Evolutionary conservation across 805 yeast species (phyloP), one percentile per base, ranked within the genome.

Genomic region (Saccharomyces jurei): DNA sequence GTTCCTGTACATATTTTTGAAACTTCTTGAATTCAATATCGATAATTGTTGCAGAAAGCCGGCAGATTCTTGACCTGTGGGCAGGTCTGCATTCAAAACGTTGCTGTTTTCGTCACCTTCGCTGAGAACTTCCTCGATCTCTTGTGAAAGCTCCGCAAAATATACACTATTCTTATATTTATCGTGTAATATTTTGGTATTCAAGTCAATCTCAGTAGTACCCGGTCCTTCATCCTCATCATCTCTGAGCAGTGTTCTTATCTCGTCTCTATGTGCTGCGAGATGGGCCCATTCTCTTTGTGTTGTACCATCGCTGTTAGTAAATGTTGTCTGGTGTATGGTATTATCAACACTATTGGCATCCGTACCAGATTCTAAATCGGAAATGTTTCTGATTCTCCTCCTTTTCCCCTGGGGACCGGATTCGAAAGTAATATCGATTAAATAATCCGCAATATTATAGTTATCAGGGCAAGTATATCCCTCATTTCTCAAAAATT

Each of bases 361-460:
- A 46, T 31, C 22, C 28, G 25, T 8, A 22, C 44, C 27, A 14
- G 52, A 22, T 26, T 25, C 26, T 31, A 49, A 21, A 47, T 29
- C 27, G 29, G 46, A 17, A 54, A 54, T n/a, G 21, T 17, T 32
- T 55, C 53, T 21, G 51, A 6, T 41, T 54, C 54, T 14, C 41
- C 8, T 26, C 26, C 49, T 28, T 26, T 14, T 29, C 27, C 28
- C 48, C 25, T 54, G 9, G 54, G 52, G 46, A 30, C 48, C 26
- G 50, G 41, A 6, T 52, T 82, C 85, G 68, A 90, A 89, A 0
- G 97, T 91, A 41, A 94, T 81, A 66, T 94, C 99, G 58, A 94
- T 87, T 67, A 92, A 74, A 65, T 83, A 94, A 68, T 94, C 99
- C 1, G 98, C 99, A 63, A 94, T 81, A 65, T 94, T 94, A 68